Conservation (phyloP, 495 filamentous ascomycete genomes). For the Talaromyces stipitatus region DNA sequence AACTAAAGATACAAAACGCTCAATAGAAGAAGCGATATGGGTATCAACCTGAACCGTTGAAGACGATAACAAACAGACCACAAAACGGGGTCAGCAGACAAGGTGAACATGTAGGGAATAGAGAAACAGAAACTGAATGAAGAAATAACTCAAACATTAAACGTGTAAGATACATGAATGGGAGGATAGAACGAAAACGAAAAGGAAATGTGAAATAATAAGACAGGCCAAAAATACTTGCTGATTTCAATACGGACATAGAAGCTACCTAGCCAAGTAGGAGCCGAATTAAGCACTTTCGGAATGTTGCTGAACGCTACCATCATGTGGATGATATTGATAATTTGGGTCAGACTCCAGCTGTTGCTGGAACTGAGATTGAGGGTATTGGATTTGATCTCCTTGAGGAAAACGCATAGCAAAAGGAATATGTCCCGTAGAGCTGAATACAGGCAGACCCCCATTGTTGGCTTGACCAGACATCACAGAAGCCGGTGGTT, state of each 20-base stretch:
- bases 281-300: not conserved
- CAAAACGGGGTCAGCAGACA: not conserved
- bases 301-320: not conserved
- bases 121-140: not conserved
- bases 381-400: not conserved
- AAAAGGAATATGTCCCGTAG: constrained; percentile 45
- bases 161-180: not conserved
- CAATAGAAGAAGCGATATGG: not conserved
- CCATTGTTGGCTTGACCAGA: constrained; percentile 31
- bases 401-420: constrained; percentile 6
- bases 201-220: not conserved
- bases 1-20: not conserved
- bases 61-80: not conserved
- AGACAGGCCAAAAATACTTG: not conserved
- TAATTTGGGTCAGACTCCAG: not conserved
- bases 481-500: constrained; percentile 19
- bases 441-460: constrained; percentile 45
- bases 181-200: not conserved
- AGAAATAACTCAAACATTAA: not conserved
- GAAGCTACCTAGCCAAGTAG: not conserved
- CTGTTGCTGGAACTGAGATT: not conserved
- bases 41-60: not conserved
- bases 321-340: not conserved
- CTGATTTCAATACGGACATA: not conserved
- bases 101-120: not conserved